Conservation (phyloP, 306 rosid species). For the Acacia crassicarpa region DNA sequence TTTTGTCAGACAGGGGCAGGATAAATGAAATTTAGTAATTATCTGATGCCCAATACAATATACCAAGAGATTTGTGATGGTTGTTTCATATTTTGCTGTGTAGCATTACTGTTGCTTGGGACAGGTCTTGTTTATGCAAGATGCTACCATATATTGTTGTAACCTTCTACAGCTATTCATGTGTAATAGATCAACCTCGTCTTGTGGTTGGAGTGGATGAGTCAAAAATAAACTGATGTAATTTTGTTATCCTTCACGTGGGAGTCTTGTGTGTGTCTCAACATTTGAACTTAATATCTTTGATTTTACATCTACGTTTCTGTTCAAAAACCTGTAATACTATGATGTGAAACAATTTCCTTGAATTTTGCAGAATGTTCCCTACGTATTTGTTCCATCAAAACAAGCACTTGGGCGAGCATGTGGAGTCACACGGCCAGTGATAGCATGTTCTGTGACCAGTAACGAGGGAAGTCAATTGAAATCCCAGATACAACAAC, state of each 20-base stretch:
- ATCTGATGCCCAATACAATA: not conserved
- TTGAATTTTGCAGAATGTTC: constrained; percentile 66
- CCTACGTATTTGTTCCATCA: constrained; percentile 82
- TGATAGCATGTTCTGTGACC: constrained; percentile 88
- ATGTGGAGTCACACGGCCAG: constrained; percentile 90
- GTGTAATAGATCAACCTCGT: not conserved
- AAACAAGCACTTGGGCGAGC: constrained; percentile 97
- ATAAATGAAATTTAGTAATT: not conserved
- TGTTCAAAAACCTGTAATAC: not conserved
- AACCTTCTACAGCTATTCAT: not conserved
- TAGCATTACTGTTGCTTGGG: not conserved
- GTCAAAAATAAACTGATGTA: too few species aligned
- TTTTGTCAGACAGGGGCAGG: not conserved
- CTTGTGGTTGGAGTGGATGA: not conserved
- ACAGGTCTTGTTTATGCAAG: not conserved
- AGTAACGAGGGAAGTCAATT: constrained; percentile 91
- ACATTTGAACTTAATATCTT: not conserved
- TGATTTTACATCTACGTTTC: not conserved
- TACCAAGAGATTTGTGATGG: not conserved
- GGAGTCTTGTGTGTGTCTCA: not conserved
- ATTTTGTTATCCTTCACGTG: not conserved
- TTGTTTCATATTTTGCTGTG: not conserved
- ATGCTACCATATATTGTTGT: not conserved
- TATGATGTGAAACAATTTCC: not conserved
- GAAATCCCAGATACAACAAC: constrained; percentile 83